These are phyloP conservation scores for Leishmania gerbilli DNA, from an alignment of 208 protist genomes.

Conservation along the genomic window DNA sequence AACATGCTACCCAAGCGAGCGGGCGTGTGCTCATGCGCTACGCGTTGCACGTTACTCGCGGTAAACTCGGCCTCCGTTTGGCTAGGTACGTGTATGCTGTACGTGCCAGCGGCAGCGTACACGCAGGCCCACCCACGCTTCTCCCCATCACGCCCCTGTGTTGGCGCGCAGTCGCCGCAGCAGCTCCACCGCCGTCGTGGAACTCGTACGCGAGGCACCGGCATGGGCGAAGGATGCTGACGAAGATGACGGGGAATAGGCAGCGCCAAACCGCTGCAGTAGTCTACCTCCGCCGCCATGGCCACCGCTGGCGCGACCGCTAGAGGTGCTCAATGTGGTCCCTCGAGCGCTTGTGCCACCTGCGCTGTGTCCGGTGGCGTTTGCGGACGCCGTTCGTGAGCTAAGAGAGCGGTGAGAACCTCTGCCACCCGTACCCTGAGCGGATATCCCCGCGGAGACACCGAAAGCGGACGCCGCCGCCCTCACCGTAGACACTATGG, in stretches of 20 bases:
- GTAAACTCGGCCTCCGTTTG: neutral
- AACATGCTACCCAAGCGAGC: neutral
- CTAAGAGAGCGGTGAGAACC: neutral
- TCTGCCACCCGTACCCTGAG: neutral
- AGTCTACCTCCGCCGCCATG: neutral
- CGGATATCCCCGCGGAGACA: neutral
- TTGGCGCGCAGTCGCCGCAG: slow-evolving; percentile 30
- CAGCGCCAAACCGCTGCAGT: neutral
- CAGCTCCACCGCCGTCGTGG: slow-evolving; percentile 31
- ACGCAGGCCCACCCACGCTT: neutral
- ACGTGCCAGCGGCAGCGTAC: too few species aligned
- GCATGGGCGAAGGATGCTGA: neutral
- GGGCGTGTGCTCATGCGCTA: neutral
- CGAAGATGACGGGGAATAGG: neutral
- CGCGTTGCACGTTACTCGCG: neutral
- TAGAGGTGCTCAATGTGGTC: neutral
- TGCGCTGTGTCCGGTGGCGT: neutral
- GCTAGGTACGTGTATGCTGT: neutral
- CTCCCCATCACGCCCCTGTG: slow-evolving; percentile 5
- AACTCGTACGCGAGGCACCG: slow-evolving; percentile 4
- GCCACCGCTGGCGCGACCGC: neutral
- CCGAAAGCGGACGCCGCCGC: neutral
- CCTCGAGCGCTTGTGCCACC: slow-evolving; percentile 1
- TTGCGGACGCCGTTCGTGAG: neutral
- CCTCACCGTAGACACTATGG: slow-evolving; percentile 8